These are phyloP conservation scores for Trichoderma sp. DNA, from an alignment of 2,329 filamentous ascomycete species.

Conservation along the genomic window DNA sequence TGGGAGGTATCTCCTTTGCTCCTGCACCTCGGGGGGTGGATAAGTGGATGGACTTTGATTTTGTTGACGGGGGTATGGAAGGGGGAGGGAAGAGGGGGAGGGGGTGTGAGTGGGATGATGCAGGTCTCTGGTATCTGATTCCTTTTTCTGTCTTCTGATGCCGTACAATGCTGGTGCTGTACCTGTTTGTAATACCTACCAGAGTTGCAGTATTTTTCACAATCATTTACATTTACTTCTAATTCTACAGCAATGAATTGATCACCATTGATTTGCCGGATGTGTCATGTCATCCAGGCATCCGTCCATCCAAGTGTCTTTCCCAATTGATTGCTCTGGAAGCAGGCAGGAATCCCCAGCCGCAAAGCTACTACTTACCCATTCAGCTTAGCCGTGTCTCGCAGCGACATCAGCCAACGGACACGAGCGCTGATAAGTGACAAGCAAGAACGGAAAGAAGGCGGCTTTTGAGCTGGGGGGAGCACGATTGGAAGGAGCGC, in stretches of 20 bases:
- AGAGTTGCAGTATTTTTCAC: neutral
- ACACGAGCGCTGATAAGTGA: neutral
- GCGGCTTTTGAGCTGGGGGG: neutral
- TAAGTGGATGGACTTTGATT: neutral
- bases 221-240: neutral
- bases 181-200: neutral
- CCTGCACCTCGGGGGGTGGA: neutral
- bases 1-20: neutral
- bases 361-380: neutral
- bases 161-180: neutral
- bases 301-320: neutral
- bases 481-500: constrained; percentile 2
- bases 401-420: neutral
- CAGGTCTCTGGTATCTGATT: neutral
- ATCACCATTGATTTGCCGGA: neutral
- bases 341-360: neutral
- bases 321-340: neutral
- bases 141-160: neutral
- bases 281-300: neutral
- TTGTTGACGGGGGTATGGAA: neutral
- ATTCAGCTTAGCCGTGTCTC: neutral
- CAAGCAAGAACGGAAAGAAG: neutral
- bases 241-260: neutral
- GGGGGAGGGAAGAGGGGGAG: neutral
- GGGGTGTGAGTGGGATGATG: neutral